Conservation (phyloP, 176 grass and related monocot genomes). For the Elaeis guineensis region DNA sequence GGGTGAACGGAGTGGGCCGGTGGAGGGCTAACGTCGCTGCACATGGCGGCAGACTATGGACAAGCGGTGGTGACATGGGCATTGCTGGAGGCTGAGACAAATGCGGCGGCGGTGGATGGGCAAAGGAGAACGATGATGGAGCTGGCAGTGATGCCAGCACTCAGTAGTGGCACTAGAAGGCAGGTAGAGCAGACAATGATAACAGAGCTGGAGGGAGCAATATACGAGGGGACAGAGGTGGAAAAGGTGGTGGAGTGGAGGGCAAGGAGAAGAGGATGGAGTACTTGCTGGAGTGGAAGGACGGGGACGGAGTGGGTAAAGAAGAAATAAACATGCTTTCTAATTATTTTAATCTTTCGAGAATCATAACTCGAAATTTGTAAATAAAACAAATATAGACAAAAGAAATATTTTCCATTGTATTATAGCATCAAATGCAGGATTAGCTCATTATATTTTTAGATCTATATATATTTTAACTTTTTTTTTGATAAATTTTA, state of each 20-base stretch:
- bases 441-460: too few relatives aligned
- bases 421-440: too few relatives aligned
- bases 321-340: not conserved
- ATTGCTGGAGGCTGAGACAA: conserved; percentile 56
- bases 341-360: too few relatives aligned
- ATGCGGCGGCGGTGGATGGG: conserved; percentile 43
- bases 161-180: too few relatives aligned
- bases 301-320: conserved; percentile 92
- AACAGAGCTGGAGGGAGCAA: conserved; percentile 76
- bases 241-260: conserved; percentile 73
- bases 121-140: conserved; percentile 50
- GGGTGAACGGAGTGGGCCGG: conserved; percentile 39
- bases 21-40: conserved; percentile 67
- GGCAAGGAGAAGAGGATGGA: conserved; percentile 73
- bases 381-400: too few relatives aligned
- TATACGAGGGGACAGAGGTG: conserved; percentile 90
- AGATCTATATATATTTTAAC: too few relatives aligned
- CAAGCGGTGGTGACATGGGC: conserved; percentile 36
- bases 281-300: conserved; percentile 85
- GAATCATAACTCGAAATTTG: too few relatives aligned
- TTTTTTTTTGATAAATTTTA: too few relatives aligned
- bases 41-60: conserved; percentile 62
- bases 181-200: too few relatives aligned
- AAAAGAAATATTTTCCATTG: too few relatives aligned
- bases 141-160: conserved; percentile 44